Percentiles rank a stretch among this genome's conserved stretches.
These are phyloP conservation scores for Panicum virgatum DNA, from an alignment of 202 grass and related monocot genomes.

Conservation along the genomic window DNA sequence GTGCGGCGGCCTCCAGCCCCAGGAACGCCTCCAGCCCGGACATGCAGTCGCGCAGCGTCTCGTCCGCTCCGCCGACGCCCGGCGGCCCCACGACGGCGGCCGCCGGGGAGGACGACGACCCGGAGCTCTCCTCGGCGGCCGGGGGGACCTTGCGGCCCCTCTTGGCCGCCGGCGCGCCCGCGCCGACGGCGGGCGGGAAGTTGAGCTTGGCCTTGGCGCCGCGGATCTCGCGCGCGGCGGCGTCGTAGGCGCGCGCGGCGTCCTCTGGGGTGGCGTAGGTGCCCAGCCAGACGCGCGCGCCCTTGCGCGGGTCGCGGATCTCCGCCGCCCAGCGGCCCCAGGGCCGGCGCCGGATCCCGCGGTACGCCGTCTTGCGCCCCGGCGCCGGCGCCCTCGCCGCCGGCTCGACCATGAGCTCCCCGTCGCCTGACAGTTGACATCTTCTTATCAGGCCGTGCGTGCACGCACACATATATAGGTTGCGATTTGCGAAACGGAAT, in stretches of 20 bases:
- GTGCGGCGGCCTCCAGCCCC: conserved; percentile 15
- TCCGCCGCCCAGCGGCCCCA: conserved; percentile 80
- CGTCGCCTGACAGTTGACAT: neutral
- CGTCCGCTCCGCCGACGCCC: neutral
- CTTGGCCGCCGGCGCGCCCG: neutral
- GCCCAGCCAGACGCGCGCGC: conserved; percentile 65
- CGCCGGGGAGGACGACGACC: conserved; percentile 12
- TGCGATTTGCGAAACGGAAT: neutral
- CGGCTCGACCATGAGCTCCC: neutral
- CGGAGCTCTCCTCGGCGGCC: conserved; percentile 38
- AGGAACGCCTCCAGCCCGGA: conserved; percentile 59
- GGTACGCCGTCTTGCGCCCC: conserved; percentile 65
- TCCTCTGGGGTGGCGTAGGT: conserved; percentile 66
- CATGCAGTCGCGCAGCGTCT: conserved; percentile 47
- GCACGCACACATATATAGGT: neutral
- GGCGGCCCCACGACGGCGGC: neutral
- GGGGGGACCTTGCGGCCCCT: neutral
- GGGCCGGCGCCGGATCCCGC: conserved; percentile 61
- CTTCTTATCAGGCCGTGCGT: neutral
- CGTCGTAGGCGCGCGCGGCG: conserved; percentile 71
- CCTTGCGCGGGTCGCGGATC: conserved; percentile 74
- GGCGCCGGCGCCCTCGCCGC: conserved; percentile 22
- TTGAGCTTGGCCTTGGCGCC: conserved; percentile 72
- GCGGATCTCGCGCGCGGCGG: conserved; percentile 62
- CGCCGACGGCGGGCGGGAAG: conserved; percentile 46